These are phyloP conservation scores for Hyaloscypha bicolor DNA, from an alignment of 495 filamentous ascomycete genomes.

Conservation along the genomic window DNA sequence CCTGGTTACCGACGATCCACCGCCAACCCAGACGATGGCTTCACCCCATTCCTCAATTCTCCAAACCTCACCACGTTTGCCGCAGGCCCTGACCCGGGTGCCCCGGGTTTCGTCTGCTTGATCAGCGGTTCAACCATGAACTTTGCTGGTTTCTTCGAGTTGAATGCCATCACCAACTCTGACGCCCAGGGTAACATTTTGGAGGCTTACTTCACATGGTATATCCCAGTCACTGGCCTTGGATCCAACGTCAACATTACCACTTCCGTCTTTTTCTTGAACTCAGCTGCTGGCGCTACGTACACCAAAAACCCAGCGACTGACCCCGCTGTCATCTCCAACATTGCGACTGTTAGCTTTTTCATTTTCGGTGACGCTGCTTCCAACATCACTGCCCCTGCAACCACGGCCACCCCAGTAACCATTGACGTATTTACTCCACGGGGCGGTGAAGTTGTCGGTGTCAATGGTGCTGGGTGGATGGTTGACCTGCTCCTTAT, in stretches of 20 bases:
- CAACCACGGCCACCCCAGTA: background rate
- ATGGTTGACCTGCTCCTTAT: background rate
- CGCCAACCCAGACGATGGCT: background rate
- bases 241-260: background rate
- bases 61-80: slow-evolving; percentile 5
- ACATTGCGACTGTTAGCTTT: background rate
- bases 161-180: slow-evolving; percentile 1
- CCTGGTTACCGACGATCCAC: background rate
- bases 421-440: background rate
- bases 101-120: slow-evolving; percentile 6
- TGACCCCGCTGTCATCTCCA: slow-evolving; percentile 2
- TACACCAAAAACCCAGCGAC: background rate
- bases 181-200: slow-evolving; percentile 2
- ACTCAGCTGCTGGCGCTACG: background rate
- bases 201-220: slow-evolving; percentile 4
- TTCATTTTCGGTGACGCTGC: slow-evolving; percentile 2
- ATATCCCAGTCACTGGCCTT: background rate
- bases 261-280: slow-evolving; percentile 1
- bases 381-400: background rate
- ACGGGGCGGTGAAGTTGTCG: background rate
- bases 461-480: slow-evolving; percentile 4
- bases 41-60: background rate
- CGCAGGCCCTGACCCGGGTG: background rate
- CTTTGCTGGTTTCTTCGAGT: slow-evolving; percentile 1
- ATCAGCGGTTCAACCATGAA: background rate